Base-by-base conservation (phyloP, 148 eudicot genomes). In the Amaranthus hypochondriacus region DNA sequence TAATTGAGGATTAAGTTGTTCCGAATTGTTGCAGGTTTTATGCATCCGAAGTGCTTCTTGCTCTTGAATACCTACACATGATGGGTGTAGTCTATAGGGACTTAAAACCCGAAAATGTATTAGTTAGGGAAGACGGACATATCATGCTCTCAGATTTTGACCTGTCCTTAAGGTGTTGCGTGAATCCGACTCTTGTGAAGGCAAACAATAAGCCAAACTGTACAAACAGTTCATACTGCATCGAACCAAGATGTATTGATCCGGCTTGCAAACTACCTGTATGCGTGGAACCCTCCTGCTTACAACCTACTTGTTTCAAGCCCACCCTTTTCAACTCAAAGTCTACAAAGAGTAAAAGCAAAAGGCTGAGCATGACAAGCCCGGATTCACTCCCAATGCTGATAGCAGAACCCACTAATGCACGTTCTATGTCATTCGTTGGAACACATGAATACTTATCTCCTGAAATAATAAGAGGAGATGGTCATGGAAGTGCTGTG, bases 401-500 rank as follows among this genome's bases (percentile, higher is more conserved):
- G 14, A 68, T 85, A 46, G 97, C 84, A 9, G 97, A 92, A 78
- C 97, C 97, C 5, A 92, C 90, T 60, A 81, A 76, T 49, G 94
- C 97, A 8, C 79, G 90, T 2, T 92, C 97, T 18, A 89, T 87
- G 93, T 89, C 97, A 15, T 92, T 92, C 72, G 97, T 92, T 13
- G 97, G 94, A 12, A 92, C 97, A 12, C 96, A 88, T 53, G 96
- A 90, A 72, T 90, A 90, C 75, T 76, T 90, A 60, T 86, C 96
- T 67, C 96, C 92, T 59, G 96, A 90, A 59, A 90, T 90, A 66
- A 85, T 90, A 21, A 82, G 89, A 84, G 92, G 92, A 53, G 97
- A 92, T 49, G 97, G 97, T 44, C 97, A 92, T 83, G 97, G 97
- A 10, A 92, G 94, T 78, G 85, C 97, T 4, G 97, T 92, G 18